phyloP scores from a whole-genome alignment of 2,329 filamentous ascomycete species.

The Colletotrichum scovillei region DNA sequence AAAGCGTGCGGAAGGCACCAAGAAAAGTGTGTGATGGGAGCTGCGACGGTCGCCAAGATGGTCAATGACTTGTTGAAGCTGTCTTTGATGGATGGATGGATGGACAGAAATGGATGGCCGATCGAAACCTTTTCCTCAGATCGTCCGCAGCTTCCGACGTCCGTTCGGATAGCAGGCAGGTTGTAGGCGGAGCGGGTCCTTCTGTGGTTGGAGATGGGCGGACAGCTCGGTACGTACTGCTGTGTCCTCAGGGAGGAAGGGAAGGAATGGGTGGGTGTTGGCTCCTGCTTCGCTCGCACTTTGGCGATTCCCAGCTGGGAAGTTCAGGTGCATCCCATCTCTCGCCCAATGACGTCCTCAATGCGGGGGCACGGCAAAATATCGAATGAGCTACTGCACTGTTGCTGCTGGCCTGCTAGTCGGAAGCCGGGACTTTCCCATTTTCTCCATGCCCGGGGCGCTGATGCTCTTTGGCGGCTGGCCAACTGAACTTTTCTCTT shows the following conservation, averaged over 20 bases:
- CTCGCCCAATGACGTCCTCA: conserved; percentile 19
- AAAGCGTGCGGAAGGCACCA: conserved; percentile 8
- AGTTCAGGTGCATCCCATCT: not conserved
- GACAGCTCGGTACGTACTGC: not conserved
- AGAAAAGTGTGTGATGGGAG: conserved; percentile 23
- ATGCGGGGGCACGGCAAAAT: conserved; percentile 16
- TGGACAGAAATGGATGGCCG: not conserved
- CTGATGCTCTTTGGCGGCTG: too few relatives aligned
- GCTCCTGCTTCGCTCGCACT: not conserved
- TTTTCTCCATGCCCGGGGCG: not conserved
- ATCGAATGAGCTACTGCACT: not conserved
- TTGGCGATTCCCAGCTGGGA: not conserved
- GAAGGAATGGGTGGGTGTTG: not conserved
- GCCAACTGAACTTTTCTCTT: not conserved
- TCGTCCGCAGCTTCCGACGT: not conserved
- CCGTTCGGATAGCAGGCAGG: too few relatives aligned
- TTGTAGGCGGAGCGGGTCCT: not conserved
- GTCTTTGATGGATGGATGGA: not conserved
- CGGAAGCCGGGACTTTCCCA: not conserved
- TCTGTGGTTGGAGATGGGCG: not conserved
- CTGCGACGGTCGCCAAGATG: conserved; percentile 15
- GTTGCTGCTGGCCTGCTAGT: not conserved
- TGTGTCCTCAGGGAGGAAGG: too few relatives aligned
- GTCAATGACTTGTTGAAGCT: not conserved
- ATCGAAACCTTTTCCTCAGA: not conserved